Evolutionary conservation across 805 yeast species (phyloP), one percentile per base, ranked within the genome.

Genomic region (Scheffersomyces ergatensis): DNA sequence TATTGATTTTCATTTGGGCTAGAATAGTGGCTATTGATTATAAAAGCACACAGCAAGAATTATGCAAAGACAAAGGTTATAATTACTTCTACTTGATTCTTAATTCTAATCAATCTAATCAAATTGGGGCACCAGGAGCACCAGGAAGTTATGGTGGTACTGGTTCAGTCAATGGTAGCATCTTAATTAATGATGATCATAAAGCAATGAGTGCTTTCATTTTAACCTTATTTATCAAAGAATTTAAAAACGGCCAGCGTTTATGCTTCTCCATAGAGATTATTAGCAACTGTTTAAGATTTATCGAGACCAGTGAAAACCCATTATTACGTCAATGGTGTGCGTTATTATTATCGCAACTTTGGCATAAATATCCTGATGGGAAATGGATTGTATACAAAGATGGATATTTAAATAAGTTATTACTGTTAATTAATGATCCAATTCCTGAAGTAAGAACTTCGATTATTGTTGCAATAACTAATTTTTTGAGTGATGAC

Each of bases 391-490:
- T 85, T 18, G 80, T 83, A 19, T 74, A 79, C 49, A 78, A 82
- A 48, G 83, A 81, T 41, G 85, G 85, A 0, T 75, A 79, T 18
- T 62, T 84, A 13, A 78, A 72, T 17, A 74, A 75, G 48, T 53
- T 92, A 21, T 58, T 81, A 24, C 67, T 67, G 18, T 64, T 86
- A 30, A 71, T 89, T 14, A 78, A 77, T 46, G 98, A 93, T 57
- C 96, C 97, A 0, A 89, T 92, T 35, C 97, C 98, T 0, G 99
- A 93, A 60, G 96, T 93, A 1, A 72, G 98, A 41, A 85, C 97
- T 0, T 87, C 97, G 0, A 78, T 88, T 3, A 65, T 93, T 11
- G 67, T 81, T 25, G 85, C 96, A 0, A 65, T 92, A 36, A 78
- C 89, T 3, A 77, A 82, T 29, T 88, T 82, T 54, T 61, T 85